Base-by-base conservation (phyloP, 2,329 filamentous ascomycete species). In the Oidium heveae region DNA sequence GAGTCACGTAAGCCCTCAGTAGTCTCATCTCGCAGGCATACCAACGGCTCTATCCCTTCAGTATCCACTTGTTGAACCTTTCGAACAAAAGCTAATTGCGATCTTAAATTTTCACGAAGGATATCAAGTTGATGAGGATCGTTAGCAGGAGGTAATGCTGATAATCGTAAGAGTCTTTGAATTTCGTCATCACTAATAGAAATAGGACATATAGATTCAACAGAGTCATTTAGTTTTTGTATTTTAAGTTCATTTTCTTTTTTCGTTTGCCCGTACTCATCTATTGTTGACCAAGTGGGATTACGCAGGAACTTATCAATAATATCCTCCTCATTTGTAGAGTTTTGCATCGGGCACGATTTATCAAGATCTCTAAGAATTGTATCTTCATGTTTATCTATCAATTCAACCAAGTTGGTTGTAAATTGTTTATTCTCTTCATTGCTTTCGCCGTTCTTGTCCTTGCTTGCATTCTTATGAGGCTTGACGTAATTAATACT, bases 31-130 rank as follows among this genome's bases (percentile, higher is more conserved):
- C 86, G 78, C 56, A 96, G 82, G 47, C 82, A 81, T 53, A 77
- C 74, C 46, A 98, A 68, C 0, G 91, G 88, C 55, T 79, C 73
- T 0, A 95, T 72, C 3, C 75, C 79, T 0, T 72, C 68, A 0
- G 86, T 88, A 65, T 94, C 76, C 52, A 94, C 81, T 47, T 74
- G 71, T 63, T 94, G 88, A 20, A 96, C 80, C 58, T 86, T 78
- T 57, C 77, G 80, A n/a, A 96, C 87, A 64, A 98, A 98, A 63
- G 84, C 82, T 0, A 98, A 75, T 65, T 98, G 91, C 34, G 83
- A 79, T 54, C 80, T 74, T 1, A 98, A 74, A 22, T 74, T 65
- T 3, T 94, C 74, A 77, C 94, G 86, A 28, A 72, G 68, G 9
- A 28, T 12, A 12, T 44, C 15, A 0, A 70, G 62, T 65, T 94